Percentiles rank a stretch among this genome's conserved stretches.
Conservation (phyloP, 2,329 filamentous ascomycete genomes). For the Xylariales sp. region DNA sequence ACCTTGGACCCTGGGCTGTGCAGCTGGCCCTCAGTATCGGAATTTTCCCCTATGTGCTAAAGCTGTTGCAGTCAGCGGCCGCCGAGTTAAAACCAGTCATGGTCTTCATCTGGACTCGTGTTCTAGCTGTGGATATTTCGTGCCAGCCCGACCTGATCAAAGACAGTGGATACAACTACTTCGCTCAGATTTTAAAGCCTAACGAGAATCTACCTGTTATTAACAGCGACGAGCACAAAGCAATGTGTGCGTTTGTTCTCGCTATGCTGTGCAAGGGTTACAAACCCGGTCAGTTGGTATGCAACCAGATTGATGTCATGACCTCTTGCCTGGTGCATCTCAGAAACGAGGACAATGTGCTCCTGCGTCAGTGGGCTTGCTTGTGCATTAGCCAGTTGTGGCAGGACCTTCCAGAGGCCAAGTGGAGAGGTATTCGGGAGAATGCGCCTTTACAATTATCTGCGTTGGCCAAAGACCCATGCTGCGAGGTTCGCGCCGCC, state of each 20-base stretch:
- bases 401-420: slow-evolving; percentile 85
- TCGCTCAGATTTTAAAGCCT: slow-evolving; percentile 86
- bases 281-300: slow-evolving; percentile 85
- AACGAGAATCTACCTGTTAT: slow-evolving; percentile 77
- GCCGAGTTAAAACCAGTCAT: slow-evolving; percentile 95
- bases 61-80: slow-evolving; percentile 90
- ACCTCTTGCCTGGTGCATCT: slow-evolving; percentile 81
- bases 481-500: slow-evolving; percentile 87
- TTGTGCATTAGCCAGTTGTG: slow-evolving; percentile 94
- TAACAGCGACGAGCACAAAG: slow-evolving; percentile 90
- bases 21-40: slow-evolving; percentile 95
- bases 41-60: slow-evolving; percentile 98
- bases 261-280: slow-evolving; percentile 97
- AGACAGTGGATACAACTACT: slow-evolving; percentile 96
- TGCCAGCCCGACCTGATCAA: slow-evolving; percentile 94
- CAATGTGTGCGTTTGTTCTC: slow-evolving; percentile 98
- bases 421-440: slow-evolving; percentile 91
- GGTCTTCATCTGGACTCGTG: slow-evolving; percentile 98
- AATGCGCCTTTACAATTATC: slow-evolving; percentile 79
- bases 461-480: slow-evolving; percentile 75
- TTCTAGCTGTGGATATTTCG: slow-evolving; percentile 89
- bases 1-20: slow-evolving; percentile 97
- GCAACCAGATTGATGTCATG: slow-evolving; percentile 86
- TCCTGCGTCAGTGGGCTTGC: slow-evolving; percentile 92
- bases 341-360: slow-evolving; percentile 77